Conservation (phyloP, 164 flowering plant species). For the Stephania japonica region DNA sequence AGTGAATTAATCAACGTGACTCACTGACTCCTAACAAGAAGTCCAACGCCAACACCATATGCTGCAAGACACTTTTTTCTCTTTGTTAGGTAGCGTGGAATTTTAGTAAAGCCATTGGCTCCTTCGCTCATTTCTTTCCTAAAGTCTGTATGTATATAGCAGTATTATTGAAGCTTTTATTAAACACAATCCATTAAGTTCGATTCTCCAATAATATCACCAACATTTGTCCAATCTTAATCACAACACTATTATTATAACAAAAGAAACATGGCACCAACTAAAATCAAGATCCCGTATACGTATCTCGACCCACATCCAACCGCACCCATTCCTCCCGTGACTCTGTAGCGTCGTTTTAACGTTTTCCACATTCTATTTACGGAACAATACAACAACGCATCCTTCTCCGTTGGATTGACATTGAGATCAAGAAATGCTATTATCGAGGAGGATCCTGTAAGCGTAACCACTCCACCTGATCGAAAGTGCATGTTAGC, state of each 20-base stretch:
- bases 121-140: neutral
- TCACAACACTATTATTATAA: too few species aligned
- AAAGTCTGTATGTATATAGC: too few species aligned
- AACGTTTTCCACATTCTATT: neutral
- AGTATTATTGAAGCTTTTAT: too few species aligned
- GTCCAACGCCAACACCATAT: neutral
- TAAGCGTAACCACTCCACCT: neutral
- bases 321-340: too few species aligned
- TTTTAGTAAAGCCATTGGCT: neutral
- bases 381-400: neutral
- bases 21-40: neutral
- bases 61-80: neutral
- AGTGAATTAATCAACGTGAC: too few species aligned
- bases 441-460: neutral
- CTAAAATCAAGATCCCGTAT: too few species aligned
- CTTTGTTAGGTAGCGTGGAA: neutral
- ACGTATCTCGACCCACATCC: too few species aligned
- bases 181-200: too few species aligned
- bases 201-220: too few species aligned
- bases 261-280: too few species aligned
- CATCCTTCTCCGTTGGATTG: neutral
- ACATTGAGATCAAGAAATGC: neutral
- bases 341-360: neutral
- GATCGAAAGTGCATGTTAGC: conserved; percentile 4
- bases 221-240: too few species aligned